Evolutionary conservation across 345 rosid species (phyloP), one percentile per base, ranked within the genome.

Genomic region (sweet orange (Citrus sinensis)): DNA sequence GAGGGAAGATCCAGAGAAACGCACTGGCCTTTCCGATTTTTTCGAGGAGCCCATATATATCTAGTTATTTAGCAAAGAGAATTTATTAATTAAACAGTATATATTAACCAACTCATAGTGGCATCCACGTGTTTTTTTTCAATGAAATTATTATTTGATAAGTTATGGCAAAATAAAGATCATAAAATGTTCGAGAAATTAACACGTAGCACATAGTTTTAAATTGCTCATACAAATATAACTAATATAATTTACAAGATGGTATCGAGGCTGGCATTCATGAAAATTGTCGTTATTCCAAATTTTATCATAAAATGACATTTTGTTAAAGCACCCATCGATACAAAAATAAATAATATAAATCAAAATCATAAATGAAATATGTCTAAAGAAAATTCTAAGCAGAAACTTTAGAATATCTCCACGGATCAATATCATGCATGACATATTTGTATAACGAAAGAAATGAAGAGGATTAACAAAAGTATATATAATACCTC

Each of bases 401-500:
- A 8, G 25, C 6, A 16, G 25, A 34, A 22, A 65, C 24, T 65
- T 64, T 19, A 34, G 20, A 9, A 34, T 32, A 65, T 34, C 46
- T 34, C 25, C 42, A 34, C 37, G 17, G 49, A 46, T 46, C 51
- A 46, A 22, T 9, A 65, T 34, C 69, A 16, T 20, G 62, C 62
- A 51, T 71, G 61, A 5, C 27, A 51, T 70, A 19, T 9, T n/a
- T 13, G 24, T 29, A 54, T 7, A 16, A 7, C 40, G 24, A 49
- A 25, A 22, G 59, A 1, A 46, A 19, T 54, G 7, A 14, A 7
- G 4, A 55, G 32, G 51, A 13, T 46, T 46, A 64, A 29, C 24
- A 34, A 34, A 65, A 65, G 25, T 6, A 32, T 7, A 2, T 14
- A 7, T 22, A 22, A 1, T 78, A 90, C 93, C 92, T 90, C 81